Evolutionary conservation across 2,329 filamentous ascomycete species (phyloP).

Genomic region (Aureobasidium sp.): DNA sequence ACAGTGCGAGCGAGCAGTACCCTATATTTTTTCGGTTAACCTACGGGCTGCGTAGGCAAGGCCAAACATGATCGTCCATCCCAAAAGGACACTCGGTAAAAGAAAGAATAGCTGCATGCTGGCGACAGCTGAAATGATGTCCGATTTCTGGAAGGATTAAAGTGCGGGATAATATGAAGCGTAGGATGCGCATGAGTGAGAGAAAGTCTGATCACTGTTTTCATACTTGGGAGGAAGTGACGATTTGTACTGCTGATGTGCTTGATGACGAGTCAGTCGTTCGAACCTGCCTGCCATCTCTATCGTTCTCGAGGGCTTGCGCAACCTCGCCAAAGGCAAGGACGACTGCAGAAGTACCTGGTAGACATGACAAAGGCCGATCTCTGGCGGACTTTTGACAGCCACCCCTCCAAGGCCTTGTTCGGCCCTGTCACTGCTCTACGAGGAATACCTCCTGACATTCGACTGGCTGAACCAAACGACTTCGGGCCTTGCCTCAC

Average conservation of each 20-base stretch:
- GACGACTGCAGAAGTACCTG: neutral
- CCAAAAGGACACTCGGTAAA: neutral
- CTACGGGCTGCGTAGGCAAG: neutral
- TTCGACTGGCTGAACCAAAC: neutral
- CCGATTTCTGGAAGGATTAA: neutral
- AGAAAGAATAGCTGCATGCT: neutral
- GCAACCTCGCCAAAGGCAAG: neutral
- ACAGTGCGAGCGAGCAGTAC: neutral
- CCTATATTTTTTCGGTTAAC: neutral
- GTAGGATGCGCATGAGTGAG: neutral
- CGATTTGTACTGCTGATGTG: constrained; percentile 3
- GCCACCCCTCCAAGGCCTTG: neutral
- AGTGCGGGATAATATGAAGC: neutral
- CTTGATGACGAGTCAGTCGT: neutral
- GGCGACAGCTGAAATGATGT: neutral
- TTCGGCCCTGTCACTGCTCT: neutral
- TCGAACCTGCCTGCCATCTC: neutral
- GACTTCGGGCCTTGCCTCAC: neutral
- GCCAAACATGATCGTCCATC: neutral
- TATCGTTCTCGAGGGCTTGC: constrained; percentile 5
- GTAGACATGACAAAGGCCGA: neutral
- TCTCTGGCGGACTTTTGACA: neutral
- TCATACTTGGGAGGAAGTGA: constrained; percentile 1
- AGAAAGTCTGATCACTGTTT: too few relatives aligned
- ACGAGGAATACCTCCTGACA: neutral